Evolutionary conservation across 164 flowering plant species (phyloP).

Genomic region (Hamamelis virginiana): DNA sequence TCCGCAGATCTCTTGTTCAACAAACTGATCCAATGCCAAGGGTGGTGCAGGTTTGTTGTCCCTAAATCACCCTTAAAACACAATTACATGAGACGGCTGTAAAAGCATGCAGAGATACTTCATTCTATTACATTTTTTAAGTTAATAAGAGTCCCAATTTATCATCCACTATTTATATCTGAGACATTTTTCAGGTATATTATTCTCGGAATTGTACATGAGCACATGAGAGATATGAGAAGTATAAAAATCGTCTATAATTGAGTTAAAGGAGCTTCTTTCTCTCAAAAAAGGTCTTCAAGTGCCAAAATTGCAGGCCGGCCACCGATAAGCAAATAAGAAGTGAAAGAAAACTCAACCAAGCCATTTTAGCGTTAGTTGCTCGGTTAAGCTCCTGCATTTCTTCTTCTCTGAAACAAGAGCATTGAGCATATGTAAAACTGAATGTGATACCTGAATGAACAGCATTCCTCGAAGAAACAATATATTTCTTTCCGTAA

Average conservation of each 20-base stretch:
- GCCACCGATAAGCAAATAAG: slow-evolving; percentile 64
- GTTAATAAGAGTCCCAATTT: neutral
- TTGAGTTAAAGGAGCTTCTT: slow-evolving; percentile 63
- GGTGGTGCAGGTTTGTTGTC: no score
- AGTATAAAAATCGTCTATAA: neutral
- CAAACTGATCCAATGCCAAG: no score
- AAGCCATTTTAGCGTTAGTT: slow-evolving; percentile 64
- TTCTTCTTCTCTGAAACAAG: slow-evolving; percentile 64
- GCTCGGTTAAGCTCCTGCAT: slow-evolving; percentile 64
- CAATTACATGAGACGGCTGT: neutral
- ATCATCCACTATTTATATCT: neutral
- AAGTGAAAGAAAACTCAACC: slow-evolving; percentile 61
- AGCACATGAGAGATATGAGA: neutral
- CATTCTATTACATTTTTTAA: neutral
- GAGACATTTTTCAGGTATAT: neutral
- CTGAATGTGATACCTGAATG: neutral
- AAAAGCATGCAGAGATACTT: neutral
- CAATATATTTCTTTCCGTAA: neutral
- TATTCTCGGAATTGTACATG: slow-evolving; percentile 7
- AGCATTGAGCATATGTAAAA: neutral
- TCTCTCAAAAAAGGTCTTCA: slow-evolving; percentile 81
- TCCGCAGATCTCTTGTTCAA: no score
- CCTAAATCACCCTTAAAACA: neutral
- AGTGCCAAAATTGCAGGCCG: slow-evolving; percentile 76
- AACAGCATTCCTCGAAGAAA: neutral